Evolutionary conservation across 1,284 basidiomycete species (phyloP), one percentile per base, ranked within the genome.

Genomic region (Irpex sp.): DNA sequence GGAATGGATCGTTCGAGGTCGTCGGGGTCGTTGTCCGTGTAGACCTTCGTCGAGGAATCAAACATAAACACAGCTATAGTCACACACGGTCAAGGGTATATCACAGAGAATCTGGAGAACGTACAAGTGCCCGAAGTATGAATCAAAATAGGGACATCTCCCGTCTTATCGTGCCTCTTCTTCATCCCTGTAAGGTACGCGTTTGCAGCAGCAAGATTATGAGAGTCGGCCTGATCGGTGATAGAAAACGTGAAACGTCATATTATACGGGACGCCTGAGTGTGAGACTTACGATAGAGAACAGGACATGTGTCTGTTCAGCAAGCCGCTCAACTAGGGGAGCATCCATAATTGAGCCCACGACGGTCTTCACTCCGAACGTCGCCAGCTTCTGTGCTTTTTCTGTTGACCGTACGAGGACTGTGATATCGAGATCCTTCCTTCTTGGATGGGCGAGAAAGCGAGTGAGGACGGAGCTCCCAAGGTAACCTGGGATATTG

Each of bases 121-220:
- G 9, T 5, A 51, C 2, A 34, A 34, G 17, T 21, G 73, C 80
- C 57, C 65, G 85, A 83, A 0, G 82, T 85, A 68, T 85, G 81
- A 52, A 86, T 84, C 47, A 83, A 75, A 49, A 80, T 77, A 1
- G 82, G 77, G 5, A 72, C 64, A 9, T 73, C 77, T 7, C 81
- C 81, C n/a, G 76, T 77, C 31, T 68, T 72, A 21, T 79, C 74
- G 62, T 79, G 76, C 36, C 79, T 73, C 60, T 75, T 77, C 71
- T 77, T 79, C 60, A 82, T 64, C 0, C 84, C 84, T 8, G 68
- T 70, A 49, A 85, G 66, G n/a, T 80, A 80, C 1, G 80, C 79
- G 40, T 77, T 66, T 0, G 77, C 76, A 1, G 80, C 77, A 8
- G 68, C 70, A 2, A 79, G 63, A 60, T 80, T 72, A 61, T 82